Evolutionary conservation across 768 basidiomycete genomes (phyloP).

Genomic region (Pleurotus eryngii): DNA sequence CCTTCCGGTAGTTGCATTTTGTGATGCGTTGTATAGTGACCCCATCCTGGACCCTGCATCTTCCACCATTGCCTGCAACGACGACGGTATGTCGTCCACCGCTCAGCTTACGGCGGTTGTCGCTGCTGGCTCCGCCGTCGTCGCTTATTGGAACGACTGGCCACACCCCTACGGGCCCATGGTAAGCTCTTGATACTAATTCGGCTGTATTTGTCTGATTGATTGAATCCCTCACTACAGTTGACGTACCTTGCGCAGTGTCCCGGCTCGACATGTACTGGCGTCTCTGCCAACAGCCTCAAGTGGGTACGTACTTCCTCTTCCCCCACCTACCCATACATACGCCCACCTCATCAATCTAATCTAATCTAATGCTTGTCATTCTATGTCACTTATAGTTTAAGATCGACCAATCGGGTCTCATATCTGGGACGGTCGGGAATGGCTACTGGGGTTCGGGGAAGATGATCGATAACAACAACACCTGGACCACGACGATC

Average conservation of each 20-base stretch:
- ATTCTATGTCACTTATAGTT: constrained; percentile 23
- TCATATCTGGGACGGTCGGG: constrained; percentile 39
- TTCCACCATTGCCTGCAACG: constrained; percentile 41
- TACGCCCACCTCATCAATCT: too few species aligned
- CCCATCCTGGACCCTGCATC: constrained; percentile 37
- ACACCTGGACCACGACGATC: constrained; percentile 44
- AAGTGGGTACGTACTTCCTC: constrained; percentile 34
- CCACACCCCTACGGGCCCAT: constrained; percentile 42
- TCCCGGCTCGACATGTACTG: constrained; percentile 38
- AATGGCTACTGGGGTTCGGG: constrained; percentile 40
- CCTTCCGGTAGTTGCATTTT: not conserved
- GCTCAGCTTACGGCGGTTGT: constrained; percentile 40
- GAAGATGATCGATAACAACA: constrained; percentile 42
- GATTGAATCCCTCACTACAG: constrained; percentile 16
- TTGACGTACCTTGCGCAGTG: constrained; percentile 45
- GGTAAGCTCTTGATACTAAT: constrained; percentile 19
- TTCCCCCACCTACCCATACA: not conserved
- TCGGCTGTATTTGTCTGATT: not conserved
- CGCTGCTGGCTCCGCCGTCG: constrained; percentile 38
- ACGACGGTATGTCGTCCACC: constrained; percentile 38
- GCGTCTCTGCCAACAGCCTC: constrained; percentile 31
- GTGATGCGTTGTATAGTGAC: constrained; percentile 24
- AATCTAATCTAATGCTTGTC: not conserved
- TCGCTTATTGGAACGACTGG: constrained; percentile 47
- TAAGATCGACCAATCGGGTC: constrained; percentile 45